Conservation (phyloP, 1,139 yeast genomes). For the Yamadazyma diospyri region DNA sequence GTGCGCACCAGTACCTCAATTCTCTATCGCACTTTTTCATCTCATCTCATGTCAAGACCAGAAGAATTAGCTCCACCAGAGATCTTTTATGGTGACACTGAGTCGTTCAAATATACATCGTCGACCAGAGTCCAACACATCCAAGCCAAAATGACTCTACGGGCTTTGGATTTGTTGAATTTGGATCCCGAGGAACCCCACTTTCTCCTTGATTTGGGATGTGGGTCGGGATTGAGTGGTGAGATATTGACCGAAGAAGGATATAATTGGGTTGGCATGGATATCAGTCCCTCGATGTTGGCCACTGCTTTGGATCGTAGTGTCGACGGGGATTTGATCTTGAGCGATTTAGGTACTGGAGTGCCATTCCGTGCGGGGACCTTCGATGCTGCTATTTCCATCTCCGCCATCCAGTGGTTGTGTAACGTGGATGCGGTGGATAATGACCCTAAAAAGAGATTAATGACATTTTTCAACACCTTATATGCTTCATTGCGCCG, state of each 20-base stretch:
- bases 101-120: conserved; percentile 83
- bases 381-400: conserved; percentile 94
- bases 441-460: conserved; percentile 83
- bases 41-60: conserved; percentile 79
- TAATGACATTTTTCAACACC: conserved; percentile 80
- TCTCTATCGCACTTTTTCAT: too few relatives aligned
- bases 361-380: conserved; percentile 95
- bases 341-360: conserved; percentile 92
- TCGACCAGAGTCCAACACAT: conserved; percentile 96
- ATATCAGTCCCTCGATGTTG: conserved; percentile 92
- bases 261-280: conserved; percentile 95
- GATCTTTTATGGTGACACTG: conserved; percentile 86
- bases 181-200: conserved; percentile 61
- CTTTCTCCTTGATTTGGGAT: conserved; percentile 85
- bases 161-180: conserved; percentile 85
- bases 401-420: conserved; percentile 96
- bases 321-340: conserved; percentile 87
- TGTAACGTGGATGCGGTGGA: conserved; percentile 88
- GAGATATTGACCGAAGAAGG: conserved; percentile 93
- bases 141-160: conserved; percentile 94
- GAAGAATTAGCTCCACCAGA: conserved; percentile 98
- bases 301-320: conserved; percentile 92
- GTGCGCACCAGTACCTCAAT: too few relatives aligned
- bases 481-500: conserved; percentile 80
- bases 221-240: conserved; percentile 96